Evolutionary conservation across 345 rosid species (phyloP), one percentile per base, ranked within the genome.

Genomic region (Eucalyptus cloeziana): DNA sequence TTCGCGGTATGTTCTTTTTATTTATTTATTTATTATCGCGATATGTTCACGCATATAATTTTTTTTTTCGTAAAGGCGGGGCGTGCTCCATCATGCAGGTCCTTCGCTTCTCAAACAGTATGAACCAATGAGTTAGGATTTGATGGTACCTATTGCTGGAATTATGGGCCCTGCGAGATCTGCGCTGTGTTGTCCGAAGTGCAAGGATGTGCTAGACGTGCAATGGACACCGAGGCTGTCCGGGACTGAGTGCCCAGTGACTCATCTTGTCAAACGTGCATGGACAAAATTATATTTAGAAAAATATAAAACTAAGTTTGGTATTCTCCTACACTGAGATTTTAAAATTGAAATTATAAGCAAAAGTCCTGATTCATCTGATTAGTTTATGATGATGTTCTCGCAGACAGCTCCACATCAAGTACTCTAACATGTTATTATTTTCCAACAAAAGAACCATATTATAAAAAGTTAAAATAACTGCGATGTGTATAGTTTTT

Each of bases 21-120:
- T 37, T 37, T 10, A 0, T 0, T 9, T 33, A 31, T 19, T 2
- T 10, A n/a, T 33, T 33, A 37, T 33, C 13, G 13, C 2, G 7
- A 13, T 33, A 33, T 19, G 25, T 71, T 19, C 45, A 11, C 7
- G 1, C 45, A 5, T 71, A 71, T 19, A 71, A 33, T 33, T 33
- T 3, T 71, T 16, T 30, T n/a, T 19, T 76, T 1, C 5, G 27
- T 11, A 76, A 37, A 37, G 83, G 27, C 12, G 13, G 79, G 79
- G 21, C 17, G 4, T 76, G 6, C 43, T 71, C 45, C 45, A 76
- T 76, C 2, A 2, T 10, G 47, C 8, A 21, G 30, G 27, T 76
- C 47, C 83, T 37, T 69, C 21, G 3, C 83, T 76, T 76, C 15
- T 76, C 27, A 76, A 2, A 76, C 47, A 6, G 1, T 21, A 21